phyloP scores from a whole-genome alignment of 2,329 filamentous ascomycete genomes.

The Phyllachora maydis region DNA sequence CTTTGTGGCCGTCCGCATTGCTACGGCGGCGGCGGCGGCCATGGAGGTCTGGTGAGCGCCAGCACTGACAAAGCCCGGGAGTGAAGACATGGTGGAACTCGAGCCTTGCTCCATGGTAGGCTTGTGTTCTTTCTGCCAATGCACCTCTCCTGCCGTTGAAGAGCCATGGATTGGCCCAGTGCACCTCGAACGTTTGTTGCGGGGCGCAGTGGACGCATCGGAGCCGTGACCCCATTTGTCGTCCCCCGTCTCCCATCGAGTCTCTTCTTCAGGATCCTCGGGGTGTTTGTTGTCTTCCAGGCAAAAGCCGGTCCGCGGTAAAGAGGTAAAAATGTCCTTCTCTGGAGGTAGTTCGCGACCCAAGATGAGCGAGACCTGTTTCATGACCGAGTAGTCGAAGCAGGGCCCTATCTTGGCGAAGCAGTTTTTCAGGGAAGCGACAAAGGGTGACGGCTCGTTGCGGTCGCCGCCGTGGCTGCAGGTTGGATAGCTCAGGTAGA shows the following conservation, averaged over 20 bases:
- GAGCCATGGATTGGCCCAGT: conserved; percentile 10
- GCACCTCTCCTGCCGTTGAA: conserved; percentile 10
- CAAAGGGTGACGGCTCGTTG: conserved; percentile 52
- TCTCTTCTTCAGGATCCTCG: conserved; percentile 29
- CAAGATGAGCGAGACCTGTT: conserved; percentile 52
- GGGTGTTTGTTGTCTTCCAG: conserved; percentile 51
- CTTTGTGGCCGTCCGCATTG: conserved; percentile 2
- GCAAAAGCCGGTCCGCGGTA: conserved; percentile 30
- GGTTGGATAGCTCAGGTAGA: conserved; percentile 71
- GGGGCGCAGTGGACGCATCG: no score
- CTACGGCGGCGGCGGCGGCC: conserved; percentile 9
- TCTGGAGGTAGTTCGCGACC: conserved; percentile 36
- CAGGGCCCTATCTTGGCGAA: conserved; percentile 46
- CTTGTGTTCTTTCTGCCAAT: conserved; percentile 21
- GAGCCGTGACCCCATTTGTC: conserved; percentile 3
- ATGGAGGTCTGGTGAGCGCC: conserved; percentile 27
- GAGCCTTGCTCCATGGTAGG: conserved; percentile 42
- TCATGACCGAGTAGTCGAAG: conserved; percentile 39
- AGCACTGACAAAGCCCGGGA: conserved; percentile 41
- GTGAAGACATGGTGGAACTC: conserved; percentile 35
- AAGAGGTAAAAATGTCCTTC: conserved; percentile 26
- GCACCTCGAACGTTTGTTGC: conserved; percentile 9
- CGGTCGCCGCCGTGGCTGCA: conserved; percentile 30
- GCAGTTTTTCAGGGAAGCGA: conserved; percentile 31
- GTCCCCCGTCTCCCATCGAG: conserved; percentile 2